A percentile compares a stretch with the other conserved stretches of the same genome.
Evolutionary conservation across 805 yeast genomes (phyloP).

Genomic region (Candida andamanensis): DNA sequence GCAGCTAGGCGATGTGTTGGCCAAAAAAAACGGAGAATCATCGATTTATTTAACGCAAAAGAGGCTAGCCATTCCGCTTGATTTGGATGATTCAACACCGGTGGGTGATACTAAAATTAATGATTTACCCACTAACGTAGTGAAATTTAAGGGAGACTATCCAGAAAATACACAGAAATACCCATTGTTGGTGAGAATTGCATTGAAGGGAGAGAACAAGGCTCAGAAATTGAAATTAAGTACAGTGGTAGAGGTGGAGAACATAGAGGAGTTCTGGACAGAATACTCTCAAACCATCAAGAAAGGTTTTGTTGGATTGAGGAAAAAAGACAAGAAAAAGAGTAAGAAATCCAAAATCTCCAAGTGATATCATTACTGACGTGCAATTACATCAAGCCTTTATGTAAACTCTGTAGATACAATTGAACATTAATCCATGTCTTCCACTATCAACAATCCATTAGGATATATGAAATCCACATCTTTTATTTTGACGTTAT

Average conservation of each 20-base stretch:
- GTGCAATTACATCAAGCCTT: not conserved
- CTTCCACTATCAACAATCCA: constrained; percentile 59
- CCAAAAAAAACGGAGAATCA: constrained; percentile 35
- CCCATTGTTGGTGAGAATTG: constrained; percentile 63
- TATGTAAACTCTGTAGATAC: not conserved
- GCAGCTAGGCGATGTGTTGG: constrained; percentile 19
- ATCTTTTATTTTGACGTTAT: constrained; percentile 49
- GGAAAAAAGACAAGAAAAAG: constrained; percentile 78
- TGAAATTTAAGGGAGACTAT: constrained; percentile 17
- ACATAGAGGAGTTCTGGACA: constrained; percentile 70
- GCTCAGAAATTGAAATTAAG: constrained; percentile 54
- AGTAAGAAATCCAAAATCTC: constrained; percentile 23
- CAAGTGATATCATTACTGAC: not conserved
- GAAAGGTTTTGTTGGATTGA: constrained; percentile 66
- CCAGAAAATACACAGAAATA: constrained; percentile 34
- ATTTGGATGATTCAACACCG: constrained; percentile 14
- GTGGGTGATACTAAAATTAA: constrained; percentile 5
- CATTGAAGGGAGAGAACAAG: constrained; percentile 48
- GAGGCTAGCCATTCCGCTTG: constrained; percentile 31
- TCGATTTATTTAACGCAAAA: constrained; percentile 60
- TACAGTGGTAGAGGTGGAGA: constrained; percentile 61
- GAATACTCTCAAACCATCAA: constrained; percentile 68
- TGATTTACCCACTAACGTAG: constrained; percentile 26
- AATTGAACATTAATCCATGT: constrained; percentile 3
- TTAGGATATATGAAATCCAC: constrained; percentile 47